A percentile compares a stretch with the other conserved stretches of the same genome.
Conservation (phyloP, 768 basidiomycete genomes). For the Agaricus blazei region DNA sequence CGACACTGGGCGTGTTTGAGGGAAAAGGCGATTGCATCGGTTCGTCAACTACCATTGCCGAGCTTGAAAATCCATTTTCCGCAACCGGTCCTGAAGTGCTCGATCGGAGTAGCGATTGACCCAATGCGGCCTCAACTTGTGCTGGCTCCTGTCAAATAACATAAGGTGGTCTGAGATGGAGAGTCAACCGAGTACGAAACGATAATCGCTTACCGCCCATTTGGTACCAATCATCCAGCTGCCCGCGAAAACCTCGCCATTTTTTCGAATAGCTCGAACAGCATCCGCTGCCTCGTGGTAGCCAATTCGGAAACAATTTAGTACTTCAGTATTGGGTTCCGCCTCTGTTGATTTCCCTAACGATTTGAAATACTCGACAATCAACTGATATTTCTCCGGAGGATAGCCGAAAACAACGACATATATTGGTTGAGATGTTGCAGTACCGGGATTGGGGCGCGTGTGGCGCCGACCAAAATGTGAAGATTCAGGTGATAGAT, state of each 20-base stretch:
- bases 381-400: constrained; percentile 65
- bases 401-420: constrained; percentile 90
- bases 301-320: constrained; percentile 80
- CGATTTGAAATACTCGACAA: constrained; percentile 70
- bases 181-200: constrained; percentile 2
- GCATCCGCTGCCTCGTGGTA: constrained; percentile 71
- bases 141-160: constrained; percentile 45
- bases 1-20: constrained; percentile 39
- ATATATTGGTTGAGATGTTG: constrained; percentile 42
- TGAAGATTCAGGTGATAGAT: constrained; percentile 33
- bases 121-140: constrained; percentile 51
- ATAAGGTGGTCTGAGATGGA: neutral
- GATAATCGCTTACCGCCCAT: constrained; percentile 61
- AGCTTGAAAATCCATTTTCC: constrained; percentile 21
- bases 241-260: constrained; percentile 72
- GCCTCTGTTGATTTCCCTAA: constrained; percentile 68
- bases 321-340: constrained; percentile 60
- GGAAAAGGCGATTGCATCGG: constrained; percentile 22
- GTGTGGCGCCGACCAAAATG: constrained; percentile 29
- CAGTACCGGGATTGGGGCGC: constrained; percentile 22
- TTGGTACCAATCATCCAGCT: constrained; percentile 84
- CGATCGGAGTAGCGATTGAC: constrained; percentile 27
- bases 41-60: constrained; percentile 45
- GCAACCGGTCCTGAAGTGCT: constrained; percentile 15
- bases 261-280: constrained; percentile 73